These are phyloP conservation scores for Trypanosoma melophagium DNA, from an alignment of 208 protist species.

Conservation along the genomic window DNA sequence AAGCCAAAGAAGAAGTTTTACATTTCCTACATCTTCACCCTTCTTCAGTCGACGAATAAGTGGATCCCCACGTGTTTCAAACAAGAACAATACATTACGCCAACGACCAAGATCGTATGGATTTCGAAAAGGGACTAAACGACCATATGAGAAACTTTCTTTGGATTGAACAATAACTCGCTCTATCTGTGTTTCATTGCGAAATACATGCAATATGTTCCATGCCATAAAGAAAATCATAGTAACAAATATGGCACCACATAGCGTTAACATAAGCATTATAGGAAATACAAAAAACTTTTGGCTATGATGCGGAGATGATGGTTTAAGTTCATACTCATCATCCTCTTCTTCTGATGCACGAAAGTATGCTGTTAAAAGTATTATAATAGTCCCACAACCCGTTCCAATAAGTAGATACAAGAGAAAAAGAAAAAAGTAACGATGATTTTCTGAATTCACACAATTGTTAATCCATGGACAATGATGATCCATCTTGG, in stretches of 20 bases:
- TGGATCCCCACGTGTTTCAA: constrained; percentile 54
- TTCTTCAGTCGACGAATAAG: constrained; percentile 25
- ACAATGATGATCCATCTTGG: constrained; percentile 91
- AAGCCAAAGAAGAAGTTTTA: constrained; percentile 48
- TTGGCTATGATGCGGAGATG: constrained; percentile 33
- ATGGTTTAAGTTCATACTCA: not conserved
- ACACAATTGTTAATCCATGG: constrained; percentile 91
- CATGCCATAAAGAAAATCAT: constrained; percentile 56
- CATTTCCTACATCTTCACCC: constrained; percentile 5
- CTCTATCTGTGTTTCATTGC: constrained; percentile 78
- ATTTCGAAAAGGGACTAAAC: constrained; percentile 40
- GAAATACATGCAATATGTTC: constrained; percentile 27
- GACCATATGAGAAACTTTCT: constrained; percentile 23
- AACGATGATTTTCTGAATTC: constrained; percentile 78
- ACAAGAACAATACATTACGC: constrained; percentile 63
- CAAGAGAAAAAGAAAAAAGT: constrained; percentile 70
- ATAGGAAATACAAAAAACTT: constrained; percentile 25
- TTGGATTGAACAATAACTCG: constrained; percentile 42
- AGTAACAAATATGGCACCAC: constrained; percentile 42
- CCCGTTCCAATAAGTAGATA: constrained; percentile 52
- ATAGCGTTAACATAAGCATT: constrained; percentile 33
- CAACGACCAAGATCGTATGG: constrained; percentile 75
- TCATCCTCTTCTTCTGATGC: not conserved
- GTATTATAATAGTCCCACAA: constrained; percentile 25
- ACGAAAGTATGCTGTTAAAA: constrained; percentile 30